Evolutionary conservation across 1,284 basidiomycete species (phyloP).

Genomic region (Ceratobasidium sp.): DNA sequence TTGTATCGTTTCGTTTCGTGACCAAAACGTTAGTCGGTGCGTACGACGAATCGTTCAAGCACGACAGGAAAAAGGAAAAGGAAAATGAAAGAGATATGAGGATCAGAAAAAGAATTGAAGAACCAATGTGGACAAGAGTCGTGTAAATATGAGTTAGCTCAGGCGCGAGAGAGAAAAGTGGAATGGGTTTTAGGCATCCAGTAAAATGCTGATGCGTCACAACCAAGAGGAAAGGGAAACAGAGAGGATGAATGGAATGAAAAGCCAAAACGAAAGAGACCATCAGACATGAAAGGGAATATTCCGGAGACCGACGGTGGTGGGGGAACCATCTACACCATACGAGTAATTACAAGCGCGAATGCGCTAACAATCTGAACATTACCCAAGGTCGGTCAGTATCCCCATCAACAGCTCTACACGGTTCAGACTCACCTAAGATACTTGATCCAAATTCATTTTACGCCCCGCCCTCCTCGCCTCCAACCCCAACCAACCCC

Average conservation of each 20-base stretch:
- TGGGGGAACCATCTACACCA: conserved; percentile 2
- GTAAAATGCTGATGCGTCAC: background rate
- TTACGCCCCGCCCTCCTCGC: background rate
- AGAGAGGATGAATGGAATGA: background rate
- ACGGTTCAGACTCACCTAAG: conserved; percentile 14
- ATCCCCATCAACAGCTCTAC: background rate
- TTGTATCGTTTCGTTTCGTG: too few relatives aligned
- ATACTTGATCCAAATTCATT: conserved; percentile 31
- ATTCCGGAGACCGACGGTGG: background rate
- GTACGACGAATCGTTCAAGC: too few relatives aligned
- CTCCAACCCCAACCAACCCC: conserved; percentile 23
- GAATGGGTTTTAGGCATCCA: conserved; percentile 18
- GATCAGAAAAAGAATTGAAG: too few relatives aligned
- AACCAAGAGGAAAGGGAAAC: background rate
- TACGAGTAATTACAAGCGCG: background rate
- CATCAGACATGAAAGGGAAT: background rate
- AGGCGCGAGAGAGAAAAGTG: background rate
- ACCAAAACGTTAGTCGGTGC: too few relatives aligned
- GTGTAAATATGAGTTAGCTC: conserved; percentile 13
- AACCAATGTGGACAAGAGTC: background rate
- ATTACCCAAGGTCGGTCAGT: background rate
- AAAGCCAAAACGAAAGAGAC: background rate
- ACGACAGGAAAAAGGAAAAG: too few relatives aligned
- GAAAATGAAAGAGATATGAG: too few relatives aligned
- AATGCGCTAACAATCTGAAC: background rate